These are phyloP conservation scores for Sphaerobolus stellatus DNA, from an alignment of 1,284 basidiomycete species.

Conservation along the genomic window DNA sequence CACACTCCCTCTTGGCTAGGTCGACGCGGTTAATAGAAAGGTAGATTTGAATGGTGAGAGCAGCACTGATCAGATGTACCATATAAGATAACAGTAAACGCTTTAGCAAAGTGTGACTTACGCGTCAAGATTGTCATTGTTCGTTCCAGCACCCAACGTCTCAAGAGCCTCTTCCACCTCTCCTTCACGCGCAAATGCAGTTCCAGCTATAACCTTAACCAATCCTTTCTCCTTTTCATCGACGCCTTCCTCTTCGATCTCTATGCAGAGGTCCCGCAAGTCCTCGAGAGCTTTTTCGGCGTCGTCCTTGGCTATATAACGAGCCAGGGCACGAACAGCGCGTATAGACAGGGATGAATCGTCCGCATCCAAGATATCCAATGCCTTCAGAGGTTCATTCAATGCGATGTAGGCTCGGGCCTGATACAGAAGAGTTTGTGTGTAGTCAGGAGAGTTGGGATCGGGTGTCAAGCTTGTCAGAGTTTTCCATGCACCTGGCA, in stretches of 20 bases:
- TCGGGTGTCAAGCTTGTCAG: conserved; percentile 58
- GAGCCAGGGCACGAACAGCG: conserved; percentile 71
- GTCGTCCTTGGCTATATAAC: conserved; percentile 53
- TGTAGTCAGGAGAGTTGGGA: conserved; percentile 61
- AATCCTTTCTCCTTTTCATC: conserved; percentile 63
- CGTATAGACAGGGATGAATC: conserved; percentile 67
- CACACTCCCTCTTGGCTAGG: conserved; percentile 83
- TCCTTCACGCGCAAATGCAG: conserved; percentile 78
- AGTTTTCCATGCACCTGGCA: conserved; percentile 65
- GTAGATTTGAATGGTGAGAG: conserved; percentile 80
- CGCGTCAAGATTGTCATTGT: conserved; percentile 83
- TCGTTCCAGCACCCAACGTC: conserved; percentile 69
- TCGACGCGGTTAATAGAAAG: conserved; percentile 82
- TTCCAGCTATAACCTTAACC: conserved; percentile 78
- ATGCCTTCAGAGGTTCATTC: conserved; percentile 54
- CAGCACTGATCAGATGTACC: conserved; percentile 54
- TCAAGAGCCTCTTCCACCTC: conserved; percentile 91
- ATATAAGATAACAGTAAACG: not conserved
- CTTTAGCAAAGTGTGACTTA: conserved; percentile 41
- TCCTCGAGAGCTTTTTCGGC: conserved; percentile 70
- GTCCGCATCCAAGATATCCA: conserved; percentile 55
- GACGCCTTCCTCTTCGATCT: conserved; percentile 73
- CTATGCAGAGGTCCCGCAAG: conserved; percentile 81
- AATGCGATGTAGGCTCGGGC: conserved; percentile 83
- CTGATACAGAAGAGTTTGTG: conserved; percentile 72